Evolutionary conservation across 2,329 filamentous ascomycete species (phyloP), one percentile per base, ranked within the genome.

Genomic region (Salinomyces thailandicus): DNA sequence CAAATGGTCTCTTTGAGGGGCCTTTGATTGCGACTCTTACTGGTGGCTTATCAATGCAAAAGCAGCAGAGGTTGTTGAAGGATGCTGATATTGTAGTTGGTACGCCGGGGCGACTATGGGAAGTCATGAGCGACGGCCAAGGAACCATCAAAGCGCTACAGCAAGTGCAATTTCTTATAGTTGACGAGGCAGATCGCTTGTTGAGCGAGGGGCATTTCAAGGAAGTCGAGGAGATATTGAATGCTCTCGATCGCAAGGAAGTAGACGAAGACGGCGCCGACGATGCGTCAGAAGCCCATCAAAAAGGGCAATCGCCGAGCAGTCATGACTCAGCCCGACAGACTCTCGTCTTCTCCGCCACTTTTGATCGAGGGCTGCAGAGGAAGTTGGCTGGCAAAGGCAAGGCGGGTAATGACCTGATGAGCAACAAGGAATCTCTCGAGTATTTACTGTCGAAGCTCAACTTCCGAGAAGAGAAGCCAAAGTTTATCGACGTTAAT

Each of bases 291-390:
- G 13, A 15, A 5, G 33, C 17, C 18, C 13, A 19, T 15, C 16
- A 27, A 7, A 26, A 32, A 26, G 35, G 17, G 9, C 26, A 38
- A n/a, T 4, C 13, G 9, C 18, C 18, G 8, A 18, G 14, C 14
- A 14, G 13, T 9, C 30, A 19, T n/a, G 18, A n/a, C 26, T n/a
- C n/a, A n/a, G 18, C 11, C 5, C 69, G 89, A 27, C 91, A 98
- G 56, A 96, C 87, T 0, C 72, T 98, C 0, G 85, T 98, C 14
- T 98, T 98, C 60, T 96, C 91, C 0, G 91, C 91, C 0, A 98
- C 91, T 0, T 94, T 98, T 59, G 83, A 93, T 56, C 89, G 87
- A 53, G 79, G 80, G 1, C 64, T 98, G 18, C 89, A 96, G 57
- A 84, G 89, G 50, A 96, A 95, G 59, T 71, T 98, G 9, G 77